Evolutionary conservation across 2,329 filamentous ascomycete genomes (phyloP).

Genomic region (Cadophora luteo-olivacea): DNA sequence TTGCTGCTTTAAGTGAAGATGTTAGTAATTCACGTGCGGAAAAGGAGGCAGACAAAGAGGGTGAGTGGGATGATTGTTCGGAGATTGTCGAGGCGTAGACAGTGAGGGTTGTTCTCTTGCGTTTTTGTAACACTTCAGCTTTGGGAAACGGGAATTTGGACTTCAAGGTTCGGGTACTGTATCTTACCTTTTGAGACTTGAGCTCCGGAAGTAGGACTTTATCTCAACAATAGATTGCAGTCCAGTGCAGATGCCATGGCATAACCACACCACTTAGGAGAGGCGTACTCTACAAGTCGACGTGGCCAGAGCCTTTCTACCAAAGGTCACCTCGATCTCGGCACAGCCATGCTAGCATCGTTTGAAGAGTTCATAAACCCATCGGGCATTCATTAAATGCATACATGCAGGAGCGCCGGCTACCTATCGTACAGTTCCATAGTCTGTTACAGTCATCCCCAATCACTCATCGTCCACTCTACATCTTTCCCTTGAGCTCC

Average conservation of each 20-base stretch:
- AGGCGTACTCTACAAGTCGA: too few relatives aligned
- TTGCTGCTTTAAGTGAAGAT: too few relatives aligned
- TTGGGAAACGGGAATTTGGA: background rate
- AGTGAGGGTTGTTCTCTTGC: background rate
- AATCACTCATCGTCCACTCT: background rate
- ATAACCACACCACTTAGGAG: too few relatives aligned
- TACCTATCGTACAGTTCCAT: slow-evolving; percentile 18
- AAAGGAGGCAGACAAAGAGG: background rate
- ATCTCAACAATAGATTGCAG: too few relatives aligned
- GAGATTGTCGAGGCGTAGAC: background rate
- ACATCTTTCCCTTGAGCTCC: slow-evolving; percentile 48
- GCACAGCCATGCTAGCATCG: background rate
- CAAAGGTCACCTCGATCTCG: background rate
- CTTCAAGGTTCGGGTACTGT: background rate
- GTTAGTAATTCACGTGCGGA: too few relatives aligned
- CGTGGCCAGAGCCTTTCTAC: too few relatives aligned
- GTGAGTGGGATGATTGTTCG: background rate
- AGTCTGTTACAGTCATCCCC: background rate
- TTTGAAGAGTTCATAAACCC: slow-evolving; percentile 3
- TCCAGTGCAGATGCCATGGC: too few relatives aligned
- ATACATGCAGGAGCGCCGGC: slow-evolving; percentile 1
- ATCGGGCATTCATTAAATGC: slow-evolving; percentile 13
- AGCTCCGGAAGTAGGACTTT: too few relatives aligned
- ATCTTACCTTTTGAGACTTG: background rate
- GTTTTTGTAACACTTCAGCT: background rate